These are phyloP conservation scores for Pulveroboletus sp. DNA, from an alignment of 768 basidiomycete genomes.

Conservation along the genomic window DNA sequence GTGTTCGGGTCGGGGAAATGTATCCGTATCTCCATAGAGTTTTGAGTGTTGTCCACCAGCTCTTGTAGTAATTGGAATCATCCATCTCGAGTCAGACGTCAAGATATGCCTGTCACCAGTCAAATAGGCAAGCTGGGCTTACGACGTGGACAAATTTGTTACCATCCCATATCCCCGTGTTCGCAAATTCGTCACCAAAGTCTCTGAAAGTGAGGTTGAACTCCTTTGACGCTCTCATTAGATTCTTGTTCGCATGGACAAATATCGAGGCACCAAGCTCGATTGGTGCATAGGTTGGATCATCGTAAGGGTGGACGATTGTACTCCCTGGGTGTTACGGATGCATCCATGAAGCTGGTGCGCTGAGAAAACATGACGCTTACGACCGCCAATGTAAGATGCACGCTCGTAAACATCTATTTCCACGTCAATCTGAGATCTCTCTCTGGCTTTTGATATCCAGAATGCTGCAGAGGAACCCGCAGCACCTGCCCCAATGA, in stretches of 20 bases:
- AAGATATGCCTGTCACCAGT: not conserved
- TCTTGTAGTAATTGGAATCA: constrained; percentile 33
- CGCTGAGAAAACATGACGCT: constrained; percentile 34
- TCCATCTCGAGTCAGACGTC: constrained; percentile 35
- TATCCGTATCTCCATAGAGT: constrained; percentile 78
- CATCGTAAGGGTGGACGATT: constrained; percentile 67
- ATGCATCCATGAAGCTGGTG: constrained; percentile 2
- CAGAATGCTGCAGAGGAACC: constrained; percentile 84
- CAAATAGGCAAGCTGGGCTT: constrained; percentile 19
- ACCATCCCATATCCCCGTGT: constrained; percentile 83
- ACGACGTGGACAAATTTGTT: constrained; percentile 64
- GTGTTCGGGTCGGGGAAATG: constrained; percentile 53
- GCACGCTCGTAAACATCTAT: constrained; percentile 83
- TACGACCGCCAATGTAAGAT: constrained; percentile 81
- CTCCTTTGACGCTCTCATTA: constrained; percentile 73
- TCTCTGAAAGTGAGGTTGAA: constrained; percentile 63
- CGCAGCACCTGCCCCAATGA: constrained; percentile 88
- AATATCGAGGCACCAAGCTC: constrained; percentile 93
- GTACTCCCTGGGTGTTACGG: constrained; percentile 59
- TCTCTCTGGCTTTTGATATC: constrained; percentile 75
- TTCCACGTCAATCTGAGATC: constrained; percentile 65
- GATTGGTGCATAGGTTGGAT: constrained; percentile 54
- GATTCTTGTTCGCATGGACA: constrained; percentile 68
- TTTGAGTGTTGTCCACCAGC: constrained; percentile 74
- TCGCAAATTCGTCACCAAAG: constrained; percentile 48